Evolutionary conservation across 2,329 filamentous ascomycete species (phyloP).

Genomic region (Davidsoniella eucalypti): DNA sequence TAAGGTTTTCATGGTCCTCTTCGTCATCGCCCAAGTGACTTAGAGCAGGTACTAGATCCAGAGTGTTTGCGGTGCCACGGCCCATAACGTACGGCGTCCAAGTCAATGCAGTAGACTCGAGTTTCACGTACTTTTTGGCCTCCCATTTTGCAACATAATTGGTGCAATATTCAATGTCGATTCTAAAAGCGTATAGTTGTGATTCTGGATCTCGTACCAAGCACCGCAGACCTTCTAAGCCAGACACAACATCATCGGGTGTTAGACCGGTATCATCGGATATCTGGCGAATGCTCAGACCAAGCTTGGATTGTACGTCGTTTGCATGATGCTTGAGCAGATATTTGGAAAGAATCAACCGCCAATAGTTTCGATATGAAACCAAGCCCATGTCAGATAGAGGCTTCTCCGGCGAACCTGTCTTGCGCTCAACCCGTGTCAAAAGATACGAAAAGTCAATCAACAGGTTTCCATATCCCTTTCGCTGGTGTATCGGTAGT

Average conservation of each 20-base stretch:
- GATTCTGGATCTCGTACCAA: slow-evolving; percentile 81
- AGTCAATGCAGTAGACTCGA: slow-evolving; percentile 64
- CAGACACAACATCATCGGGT: slow-evolving; percentile 87
- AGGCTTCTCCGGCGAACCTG: slow-evolving; percentile 91
- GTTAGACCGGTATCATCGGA: slow-evolving; percentile 91
- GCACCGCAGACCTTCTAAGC: slow-evolving; percentile 74
- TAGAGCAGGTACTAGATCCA: slow-evolving; percentile 64
- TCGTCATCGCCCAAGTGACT: slow-evolving; percentile 69
- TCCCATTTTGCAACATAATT: slow-evolving; percentile 85
- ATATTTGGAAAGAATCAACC: slow-evolving; percentile 72
- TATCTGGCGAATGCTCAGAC: slow-evolving; percentile 48
- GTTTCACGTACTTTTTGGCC: slow-evolving; percentile 68
- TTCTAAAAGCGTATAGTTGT: slow-evolving; percentile 71
- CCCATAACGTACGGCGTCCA: slow-evolving; percentile 99
- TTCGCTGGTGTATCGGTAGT: slow-evolving; percentile 87
- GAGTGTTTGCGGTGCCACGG: slow-evolving; percentile 62
- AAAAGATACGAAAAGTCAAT: slow-evolving; percentile 98
- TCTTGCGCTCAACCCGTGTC: slow-evolving; percentile 82
- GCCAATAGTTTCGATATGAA: slow-evolving; percentile 96
- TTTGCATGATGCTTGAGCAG: slow-evolving; percentile 35
- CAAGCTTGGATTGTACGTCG: slow-evolving; percentile 18
- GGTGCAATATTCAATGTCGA: slow-evolving; percentile 72
- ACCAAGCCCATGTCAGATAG: slow-evolving; percentile 95
- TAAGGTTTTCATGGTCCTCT: slow-evolving; percentile 19
- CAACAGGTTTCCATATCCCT: slow-evolving; percentile 88